Evolutionary conservation across 148 eudicot species (phyloP).

Genomic region (Cornus kousa): DNA sequence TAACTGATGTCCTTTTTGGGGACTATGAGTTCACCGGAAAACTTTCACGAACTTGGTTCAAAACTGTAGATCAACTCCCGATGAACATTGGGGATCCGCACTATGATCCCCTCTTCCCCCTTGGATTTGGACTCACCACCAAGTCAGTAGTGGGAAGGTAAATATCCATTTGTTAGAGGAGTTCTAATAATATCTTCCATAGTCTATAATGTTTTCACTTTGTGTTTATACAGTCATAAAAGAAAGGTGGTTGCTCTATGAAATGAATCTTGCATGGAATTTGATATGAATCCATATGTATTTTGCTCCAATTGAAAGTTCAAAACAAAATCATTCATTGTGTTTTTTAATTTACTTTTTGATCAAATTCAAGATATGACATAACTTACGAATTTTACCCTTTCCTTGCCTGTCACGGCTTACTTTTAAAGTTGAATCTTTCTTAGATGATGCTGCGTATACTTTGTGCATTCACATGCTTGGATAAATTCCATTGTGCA

Average conservation of each 20-base stretch:
- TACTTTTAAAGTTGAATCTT: not conserved
- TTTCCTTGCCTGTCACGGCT: not conserved
- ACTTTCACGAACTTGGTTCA: constrained; percentile 77
- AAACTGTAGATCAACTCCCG: constrained; percentile 74
- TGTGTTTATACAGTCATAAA: not conserved
- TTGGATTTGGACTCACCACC: constrained; percentile 65
- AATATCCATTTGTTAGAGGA: not conserved
- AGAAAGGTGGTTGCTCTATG: not conserved
- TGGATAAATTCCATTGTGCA: not conserved
- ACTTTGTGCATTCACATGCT: not conserved
- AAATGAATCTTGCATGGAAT: not conserved
- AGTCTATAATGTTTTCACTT: not conserved
- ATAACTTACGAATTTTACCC: no score
- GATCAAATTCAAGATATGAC: not conserved
- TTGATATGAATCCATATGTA: not conserved
- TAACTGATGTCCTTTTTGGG: constrained; percentile 79
- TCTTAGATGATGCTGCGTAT: no score
- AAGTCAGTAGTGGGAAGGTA: constrained; percentile 28
- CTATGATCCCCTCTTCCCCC: constrained; percentile 83
- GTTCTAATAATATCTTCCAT: not conserved
- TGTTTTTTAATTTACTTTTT: no score
- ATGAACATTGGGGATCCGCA: constrained; percentile 67
- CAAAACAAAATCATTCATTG: no score
- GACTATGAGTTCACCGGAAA: constrained; percentile 70
- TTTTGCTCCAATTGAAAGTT: not conserved